Conservation (phyloP, 768 basidiomycete genomes). For the Kwoniella europaea region DNA sequence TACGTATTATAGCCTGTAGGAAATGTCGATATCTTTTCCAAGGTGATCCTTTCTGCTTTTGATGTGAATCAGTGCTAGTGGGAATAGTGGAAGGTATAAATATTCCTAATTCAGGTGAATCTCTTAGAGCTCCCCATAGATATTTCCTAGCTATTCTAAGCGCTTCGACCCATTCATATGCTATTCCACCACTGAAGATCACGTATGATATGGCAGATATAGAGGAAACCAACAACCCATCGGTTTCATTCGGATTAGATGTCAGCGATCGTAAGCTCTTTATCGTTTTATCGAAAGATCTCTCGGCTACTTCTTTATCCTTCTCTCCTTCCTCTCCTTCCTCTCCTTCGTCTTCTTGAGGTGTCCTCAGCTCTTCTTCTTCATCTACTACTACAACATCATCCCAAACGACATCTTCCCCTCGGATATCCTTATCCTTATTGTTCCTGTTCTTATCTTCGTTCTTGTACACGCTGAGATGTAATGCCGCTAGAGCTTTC, state of each 20-base stretch:
- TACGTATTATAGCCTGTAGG: not conserved
- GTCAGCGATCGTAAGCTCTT: not conserved
- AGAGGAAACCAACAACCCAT: not conserved
- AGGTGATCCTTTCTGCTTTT: not conserved
- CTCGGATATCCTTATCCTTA: not conserved
- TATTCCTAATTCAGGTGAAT: conserved; percentile 5
- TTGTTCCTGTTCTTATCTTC: not conserved
- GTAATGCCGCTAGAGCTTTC: conserved; percentile 4
- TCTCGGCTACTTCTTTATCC: not conserved
- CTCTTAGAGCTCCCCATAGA: not conserved
- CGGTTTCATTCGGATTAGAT: not conserved
- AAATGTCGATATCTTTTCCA: conserved; percentile 6
- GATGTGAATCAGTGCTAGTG: not conserved
- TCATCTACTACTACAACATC: not conserved
- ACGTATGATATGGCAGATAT: conserved; percentile 5
- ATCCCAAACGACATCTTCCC: not conserved
- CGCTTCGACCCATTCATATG: not conserved
- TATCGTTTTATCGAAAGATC: not conserved
- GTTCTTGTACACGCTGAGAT: not conserved
- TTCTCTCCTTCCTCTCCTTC: not conserved
- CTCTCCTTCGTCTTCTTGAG: too few relatives aligned
- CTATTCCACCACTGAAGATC: not conserved
- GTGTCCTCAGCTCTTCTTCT: not conserved
- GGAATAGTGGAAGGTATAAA: not conserved
- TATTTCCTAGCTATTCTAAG: conserved; percentile 2